These are phyloP conservation scores for Chenopodium suecicum DNA, from an alignment of 148 eudicot genomes.

Conservation along the genomic window DNA sequence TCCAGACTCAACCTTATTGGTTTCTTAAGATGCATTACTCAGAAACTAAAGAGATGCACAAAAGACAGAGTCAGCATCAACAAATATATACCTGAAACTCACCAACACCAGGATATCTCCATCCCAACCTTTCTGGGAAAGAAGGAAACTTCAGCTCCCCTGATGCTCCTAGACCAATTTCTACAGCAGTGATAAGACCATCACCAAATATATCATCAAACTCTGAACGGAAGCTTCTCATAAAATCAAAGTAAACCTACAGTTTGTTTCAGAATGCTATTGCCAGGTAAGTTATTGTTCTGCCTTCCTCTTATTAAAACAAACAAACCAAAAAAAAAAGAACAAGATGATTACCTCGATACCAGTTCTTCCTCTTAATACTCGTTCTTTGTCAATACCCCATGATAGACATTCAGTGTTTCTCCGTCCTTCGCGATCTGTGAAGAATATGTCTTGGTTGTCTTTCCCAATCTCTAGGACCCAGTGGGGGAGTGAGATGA, in stretches of 20 bases:
- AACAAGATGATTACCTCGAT: slow-evolving; percentile 43
- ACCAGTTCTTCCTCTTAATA: slow-evolving; percentile 67
- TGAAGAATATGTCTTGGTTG: slow-evolving; percentile 70
- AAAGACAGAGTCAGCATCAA: slow-evolving; percentile 19
- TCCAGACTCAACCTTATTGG: background rate
- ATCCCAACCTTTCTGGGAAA: slow-evolving; percentile 55
- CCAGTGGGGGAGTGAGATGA: slow-evolving; percentile 71
- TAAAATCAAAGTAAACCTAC: slow-evolving; percentile 71
- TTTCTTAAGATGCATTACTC: background rate
- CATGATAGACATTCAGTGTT: slow-evolving; percentile 64
- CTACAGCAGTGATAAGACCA: slow-evolving; percentile 52
- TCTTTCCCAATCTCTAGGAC: slow-evolving; percentile 66
- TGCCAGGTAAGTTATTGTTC: slow-evolving; percentile 6
- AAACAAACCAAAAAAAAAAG: slow-evolving; percentile 6
- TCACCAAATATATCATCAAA: slow-evolving; percentile 53
- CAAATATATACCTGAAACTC: slow-evolving; percentile 67
- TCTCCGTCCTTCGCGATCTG: slow-evolving; percentile 73
- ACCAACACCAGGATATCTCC: slow-evolving; percentile 81
- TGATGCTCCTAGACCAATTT: slow-evolving; percentile 66
- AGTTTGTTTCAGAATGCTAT: slow-evolving; percentile 19
- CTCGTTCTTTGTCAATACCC: slow-evolving; percentile 71
- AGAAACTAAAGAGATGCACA: slow-evolving; percentile 5
- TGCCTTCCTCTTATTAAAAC: background rate
- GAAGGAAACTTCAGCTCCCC: slow-evolving; percentile 74
- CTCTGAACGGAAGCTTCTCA: slow-evolving; percentile 80